Conservation (phyloP, 345 rosid genomes). For the Murraya paniculata region DNA sequence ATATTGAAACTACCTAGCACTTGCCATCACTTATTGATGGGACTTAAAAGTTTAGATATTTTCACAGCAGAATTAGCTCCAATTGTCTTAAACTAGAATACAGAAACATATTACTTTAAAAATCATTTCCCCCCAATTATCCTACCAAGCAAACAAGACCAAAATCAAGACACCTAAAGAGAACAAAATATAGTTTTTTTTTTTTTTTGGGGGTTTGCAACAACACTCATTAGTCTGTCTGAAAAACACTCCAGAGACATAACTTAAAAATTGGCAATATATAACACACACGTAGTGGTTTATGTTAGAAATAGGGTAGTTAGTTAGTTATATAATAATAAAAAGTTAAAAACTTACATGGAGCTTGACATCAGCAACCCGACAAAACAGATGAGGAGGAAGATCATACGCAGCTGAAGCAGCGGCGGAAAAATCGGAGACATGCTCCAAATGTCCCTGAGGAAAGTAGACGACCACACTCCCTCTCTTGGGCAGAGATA, state of each 20-base stretch:
- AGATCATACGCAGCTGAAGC: slow-evolving; percentile 57
- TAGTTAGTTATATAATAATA: background rate
- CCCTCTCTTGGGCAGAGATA: slow-evolving; percentile 84
- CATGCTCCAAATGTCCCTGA: slow-evolving; percentile 91
- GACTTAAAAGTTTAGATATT: background rate
- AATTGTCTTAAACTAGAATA: background rate
- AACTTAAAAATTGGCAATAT: background rate
- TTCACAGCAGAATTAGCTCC: background rate
- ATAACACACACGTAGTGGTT: no score
- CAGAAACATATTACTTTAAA: background rate
- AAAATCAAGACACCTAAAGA: background rate
- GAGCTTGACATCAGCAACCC: slow-evolving; percentile 93
- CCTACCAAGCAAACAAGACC: slow-evolving; percentile 15
- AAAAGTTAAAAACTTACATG: slow-evolving; percentile 45
- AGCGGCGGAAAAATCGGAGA: slow-evolving; percentile 65
- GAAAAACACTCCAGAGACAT: background rate
- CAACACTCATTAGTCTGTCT: background rate
- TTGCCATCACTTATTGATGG: background rate
- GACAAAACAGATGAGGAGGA: slow-evolving; percentile 80
- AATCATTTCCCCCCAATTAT: background rate
- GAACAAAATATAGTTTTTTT: background rate
- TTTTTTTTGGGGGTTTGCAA: background rate
- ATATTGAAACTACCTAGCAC: background rate
- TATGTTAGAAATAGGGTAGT: background rate
- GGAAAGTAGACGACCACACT: slow-evolving; percentile 82